A percentile compares a stretch with the other conserved stretches of the same genome.
Evolutionary conservation across 2,329 filamentous ascomycete genomes (phyloP).

Genomic region (Colletotrichum endophyticum): DNA sequence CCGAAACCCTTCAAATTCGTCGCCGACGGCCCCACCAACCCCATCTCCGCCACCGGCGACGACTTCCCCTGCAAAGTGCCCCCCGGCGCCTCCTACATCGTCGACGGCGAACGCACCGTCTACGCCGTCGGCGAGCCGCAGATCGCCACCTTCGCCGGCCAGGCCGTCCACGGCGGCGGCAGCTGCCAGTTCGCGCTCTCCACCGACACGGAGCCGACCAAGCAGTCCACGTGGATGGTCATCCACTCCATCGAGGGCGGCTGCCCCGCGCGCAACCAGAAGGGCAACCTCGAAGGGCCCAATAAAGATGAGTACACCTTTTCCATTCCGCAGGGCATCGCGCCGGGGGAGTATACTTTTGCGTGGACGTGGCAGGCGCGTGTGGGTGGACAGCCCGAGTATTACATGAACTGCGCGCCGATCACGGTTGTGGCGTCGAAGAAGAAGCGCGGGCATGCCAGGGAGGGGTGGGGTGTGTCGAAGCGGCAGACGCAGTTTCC

Average conservation of each 20-base stretch:
- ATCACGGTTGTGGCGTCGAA: conserved; percentile 1
- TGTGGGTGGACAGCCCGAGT: neutral
- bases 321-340: neutral
- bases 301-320: conserved; percentile 14
- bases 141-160: conserved; percentile 2
- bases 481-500: neutral
- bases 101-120: conserved; percentile 5
- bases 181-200: conserved; percentile 11
- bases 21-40: conserved; percentile 5
- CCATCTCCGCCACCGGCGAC: conserved; percentile 1
- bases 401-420: conserved; percentile 18
- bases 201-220: neutral
- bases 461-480: neutral
- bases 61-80: conserved; percentile 16
- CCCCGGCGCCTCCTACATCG: neutral
- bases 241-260: conserved; percentile 16
- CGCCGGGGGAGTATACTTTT: conserved; percentile 12
- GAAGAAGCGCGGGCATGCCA: neutral
- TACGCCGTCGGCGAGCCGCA: conserved; percentile 6
- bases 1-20: conserved; percentile 12
- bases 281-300: conserved; percentile 9
- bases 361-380: conserved; percentile 16
- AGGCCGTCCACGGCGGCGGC: conserved; percentile 13
- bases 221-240: conserved; percentile 11
- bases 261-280: conserved; percentile 11